Conservation (phyloP, 768 basidiomycete species). For the Crassisporium funariophilum region DNA sequence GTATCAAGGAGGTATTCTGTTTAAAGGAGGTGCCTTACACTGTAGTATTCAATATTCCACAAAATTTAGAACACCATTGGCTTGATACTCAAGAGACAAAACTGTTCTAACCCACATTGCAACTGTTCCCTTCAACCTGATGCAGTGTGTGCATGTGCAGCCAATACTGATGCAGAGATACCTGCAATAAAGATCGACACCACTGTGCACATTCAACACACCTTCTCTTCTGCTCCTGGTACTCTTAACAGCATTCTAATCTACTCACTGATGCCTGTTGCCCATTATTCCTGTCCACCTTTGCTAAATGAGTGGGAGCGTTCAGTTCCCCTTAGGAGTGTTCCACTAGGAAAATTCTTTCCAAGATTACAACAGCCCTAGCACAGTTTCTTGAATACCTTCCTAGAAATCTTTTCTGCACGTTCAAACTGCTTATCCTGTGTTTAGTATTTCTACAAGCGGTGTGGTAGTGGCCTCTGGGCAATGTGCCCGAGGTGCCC, state of each 20-base stretch:
- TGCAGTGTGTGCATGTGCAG: background rate
- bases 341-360: no score
- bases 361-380: no score
- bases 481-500: no score
- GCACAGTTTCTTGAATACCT: no score
- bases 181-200: background rate
- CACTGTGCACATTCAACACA: background rate
- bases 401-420: no score
- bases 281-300: background rate
- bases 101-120: background rate
- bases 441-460: no score
- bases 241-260: background rate
- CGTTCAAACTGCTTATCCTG: no score
- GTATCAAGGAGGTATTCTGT: no score
- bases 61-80: background rate
- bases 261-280: background rate
- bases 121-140: background rate
- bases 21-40: no score
- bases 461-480: no score
- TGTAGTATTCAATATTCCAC: background rate
- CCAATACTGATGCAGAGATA: background rate
- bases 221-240: background rate
- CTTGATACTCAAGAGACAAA: background rate
- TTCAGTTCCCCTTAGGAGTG: no score
- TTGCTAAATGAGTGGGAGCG: no score